Base-by-base conservation (phyloP, 139 green algal species). In the Parachlorella kessleri region DNA sequence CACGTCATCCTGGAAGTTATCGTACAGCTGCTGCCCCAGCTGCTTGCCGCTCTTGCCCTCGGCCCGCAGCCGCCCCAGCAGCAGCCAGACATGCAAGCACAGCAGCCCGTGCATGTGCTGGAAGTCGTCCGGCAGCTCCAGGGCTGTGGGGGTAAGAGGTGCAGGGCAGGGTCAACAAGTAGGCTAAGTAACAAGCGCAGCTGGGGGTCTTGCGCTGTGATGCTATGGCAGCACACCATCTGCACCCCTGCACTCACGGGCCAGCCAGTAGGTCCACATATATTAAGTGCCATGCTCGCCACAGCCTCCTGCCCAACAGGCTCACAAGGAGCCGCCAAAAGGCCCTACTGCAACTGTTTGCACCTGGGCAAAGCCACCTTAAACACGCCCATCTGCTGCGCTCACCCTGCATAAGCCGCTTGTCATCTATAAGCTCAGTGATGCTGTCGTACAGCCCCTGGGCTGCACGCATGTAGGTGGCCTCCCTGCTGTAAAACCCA, bases 61-160 rank as follows among this genome's bases (percentile, higher is more conserved):
- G 21, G 66, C n/a, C 1, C 85, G 83, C 76, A 93, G 81, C 26
- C 89, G 83, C 48, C 76, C 78, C 63, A 93, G 75, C 55, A 86
- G n/a, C 84, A 93, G 70, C 89, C 89, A 93, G n/a, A 93, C 77
- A 77, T 93, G 89, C 35, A 93, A 77, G 66, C 69, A 86, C 18
- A 92, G 70, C 54, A 90, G 59, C 18, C 75, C 72, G 75, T 93
- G 86, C 30, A 55, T 63, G 39, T 79, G 55, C 8, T 90, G 81
- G 82, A 93, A 93, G 33, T 75, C 66, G 3, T 70, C 53, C 14
- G 85, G 66, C 21, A 91, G 64, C 6, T 74, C 81, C 68, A 91
- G 66, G 1, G 73, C 84, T 90, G 81, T n/a, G n/a, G n/a, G n/a
- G n/a, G n/a, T n/a, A n/a, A n/a, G n/a, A n/a, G n/a, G n/a, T n/a